A percentile compares a stretch with the other conserved stretches of the same genome.
phyloP scores from a whole-genome alignment of 768 basidiomycete genomes.

The Clitopilus passeckerianus region DNA sequence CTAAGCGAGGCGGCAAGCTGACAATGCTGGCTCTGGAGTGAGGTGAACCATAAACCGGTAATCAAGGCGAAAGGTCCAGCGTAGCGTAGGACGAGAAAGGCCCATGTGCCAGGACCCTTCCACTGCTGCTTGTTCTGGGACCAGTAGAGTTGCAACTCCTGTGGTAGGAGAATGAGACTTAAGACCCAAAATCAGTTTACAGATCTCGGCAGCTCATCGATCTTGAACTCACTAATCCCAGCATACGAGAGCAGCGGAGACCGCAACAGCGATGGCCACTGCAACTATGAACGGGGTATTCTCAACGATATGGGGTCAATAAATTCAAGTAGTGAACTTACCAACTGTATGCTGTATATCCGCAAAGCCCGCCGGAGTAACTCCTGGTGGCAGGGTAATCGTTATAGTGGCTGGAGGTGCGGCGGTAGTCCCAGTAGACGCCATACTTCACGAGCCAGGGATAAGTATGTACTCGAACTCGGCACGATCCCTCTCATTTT shows the following conservation, averaged over 20 bases:
- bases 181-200: neutral
- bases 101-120: neutral
- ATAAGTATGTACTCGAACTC: neutral
- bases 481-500: neutral
- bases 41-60: constrained; percentile 9
- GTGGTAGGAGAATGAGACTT: neutral
- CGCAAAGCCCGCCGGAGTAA: neutral
- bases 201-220: neutral
- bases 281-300: neutral
- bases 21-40: constrained; percentile 13
- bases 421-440: neutral
- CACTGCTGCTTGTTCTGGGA: neutral
- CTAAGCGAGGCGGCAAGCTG: constrained; percentile 12
- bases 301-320: neutral
- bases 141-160: neutral
- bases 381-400: neutral
- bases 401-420: neutral
- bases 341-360: neutral
- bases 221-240: constrained; percentile 11
- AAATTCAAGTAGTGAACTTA: neutral
- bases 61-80: constrained; percentile 8
- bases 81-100: constrained; percentile 12
- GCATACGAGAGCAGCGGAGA: constrained; percentile 7
- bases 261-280: constrained; percentile 5
- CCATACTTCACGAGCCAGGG: neutral